Percentiles rank a stretch among this genome's conserved stretches.
These are phyloP conservation scores for Leucocoprinus sp. DNA, from an alignment of 768 basidiomycete genomes.

Conservation along the genomic window DNA sequence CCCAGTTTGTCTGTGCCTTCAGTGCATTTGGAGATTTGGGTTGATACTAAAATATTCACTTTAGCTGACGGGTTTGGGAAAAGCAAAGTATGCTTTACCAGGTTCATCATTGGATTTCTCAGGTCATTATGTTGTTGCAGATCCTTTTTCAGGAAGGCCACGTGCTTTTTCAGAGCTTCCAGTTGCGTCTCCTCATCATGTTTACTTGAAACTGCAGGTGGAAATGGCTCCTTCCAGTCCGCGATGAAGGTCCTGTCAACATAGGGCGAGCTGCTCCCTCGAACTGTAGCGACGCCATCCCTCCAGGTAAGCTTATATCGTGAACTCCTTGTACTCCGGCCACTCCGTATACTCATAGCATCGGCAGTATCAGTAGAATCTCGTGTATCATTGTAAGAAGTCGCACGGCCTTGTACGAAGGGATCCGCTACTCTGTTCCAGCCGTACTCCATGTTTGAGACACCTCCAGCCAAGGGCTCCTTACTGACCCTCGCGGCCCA, in stretches of 20 bases:
- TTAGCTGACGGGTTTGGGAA: slow-evolving; percentile 8
- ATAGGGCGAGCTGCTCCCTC: slow-evolving; percentile 65
- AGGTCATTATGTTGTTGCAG: slow-evolving; percentile 77
- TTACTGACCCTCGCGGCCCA: slow-evolving; percentile 96
- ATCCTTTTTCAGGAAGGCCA: slow-evolving; percentile 65
- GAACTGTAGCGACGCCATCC: slow-evolving; percentile 57
- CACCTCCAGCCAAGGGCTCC: slow-evolving; percentile 91
- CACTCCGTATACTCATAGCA: slow-evolving; percentile 42
- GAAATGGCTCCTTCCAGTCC: slow-evolving; percentile 91
- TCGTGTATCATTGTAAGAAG: slow-evolving; percentile 49
- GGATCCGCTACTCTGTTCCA: slow-evolving; percentile 77
- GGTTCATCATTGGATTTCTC: slow-evolving; percentile 68
- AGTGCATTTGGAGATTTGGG: slow-evolving; percentile 62
- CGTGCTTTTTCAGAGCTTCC: slow-evolving; percentile 82
- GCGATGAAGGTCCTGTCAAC: slow-evolving; percentile 70
- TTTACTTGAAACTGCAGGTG: slow-evolving; percentile 72
- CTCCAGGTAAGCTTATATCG: slow-evolving; percentile 53
- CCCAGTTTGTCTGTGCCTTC: slow-evolving; percentile 88
- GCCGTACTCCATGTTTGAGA: slow-evolving; percentile 99
- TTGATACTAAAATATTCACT: slow-evolving; percentile 53
- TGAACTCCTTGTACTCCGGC: slow-evolving; percentile 58
- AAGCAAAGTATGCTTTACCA: slow-evolving; percentile 39
- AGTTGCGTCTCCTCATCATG: slow-evolving; percentile 93
- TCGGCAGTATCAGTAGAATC: slow-evolving; percentile 46
- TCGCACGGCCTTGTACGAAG: slow-evolving; percentile 39